Evolutionary conservation across 1,139 yeast genomes (phyloP).

Genomic region (Debaryomycetaceae sp.): DNA sequence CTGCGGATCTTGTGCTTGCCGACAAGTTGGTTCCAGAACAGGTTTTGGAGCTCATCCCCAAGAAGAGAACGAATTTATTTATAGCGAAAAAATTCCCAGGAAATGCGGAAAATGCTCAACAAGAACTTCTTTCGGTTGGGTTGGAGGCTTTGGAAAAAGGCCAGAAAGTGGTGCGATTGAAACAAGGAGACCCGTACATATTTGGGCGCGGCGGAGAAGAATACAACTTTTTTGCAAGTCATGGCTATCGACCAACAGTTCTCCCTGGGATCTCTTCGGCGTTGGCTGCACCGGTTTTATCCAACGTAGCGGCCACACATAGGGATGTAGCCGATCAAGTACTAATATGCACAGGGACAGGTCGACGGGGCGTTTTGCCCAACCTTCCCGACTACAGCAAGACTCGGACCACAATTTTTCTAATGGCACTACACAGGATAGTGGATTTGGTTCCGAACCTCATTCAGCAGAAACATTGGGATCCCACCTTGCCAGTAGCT

Average conservation of each 20-base stretch:
- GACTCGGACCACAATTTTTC: conserved; percentile 77
- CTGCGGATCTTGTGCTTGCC: conserved; percentile 82
- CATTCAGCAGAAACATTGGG: conserved; percentile 59
- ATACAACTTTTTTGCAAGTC: conserved; percentile 56
- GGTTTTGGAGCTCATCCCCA: conserved; percentile 77
- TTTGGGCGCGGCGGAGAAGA: conserved; percentile 98
- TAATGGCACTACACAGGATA: conserved; percentile 89
- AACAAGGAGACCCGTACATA: conserved; percentile 96
- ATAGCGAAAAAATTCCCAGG: conserved; percentile 97
- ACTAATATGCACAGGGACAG: conserved; percentile 91
- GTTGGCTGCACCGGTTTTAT: conserved; percentile 81
- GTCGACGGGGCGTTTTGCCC: conserved; percentile 82
- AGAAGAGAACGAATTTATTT: conserved; percentile 61
- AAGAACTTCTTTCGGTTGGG: conserved; percentile 73
- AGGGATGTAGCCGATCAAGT: conserved; percentile 92
- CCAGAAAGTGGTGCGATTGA: conserved; percentile 76
- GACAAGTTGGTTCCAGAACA: conserved; percentile 92
- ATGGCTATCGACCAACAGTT: conserved; percentile 71
- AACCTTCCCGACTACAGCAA: conserved; percentile 68
- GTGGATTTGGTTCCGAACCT: conserved; percentile 62
- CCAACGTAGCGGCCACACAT: conserved; percentile 88
- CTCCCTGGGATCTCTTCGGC: conserved; percentile 92
- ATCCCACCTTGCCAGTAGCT: conserved; percentile 69
- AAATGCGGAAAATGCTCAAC: conserved; percentile 91
- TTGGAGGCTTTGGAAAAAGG: conserved; percentile 62